Conservation (phyloP, 1,284 basidiomycete species). For the Boletus semigastroideus region DNA sequence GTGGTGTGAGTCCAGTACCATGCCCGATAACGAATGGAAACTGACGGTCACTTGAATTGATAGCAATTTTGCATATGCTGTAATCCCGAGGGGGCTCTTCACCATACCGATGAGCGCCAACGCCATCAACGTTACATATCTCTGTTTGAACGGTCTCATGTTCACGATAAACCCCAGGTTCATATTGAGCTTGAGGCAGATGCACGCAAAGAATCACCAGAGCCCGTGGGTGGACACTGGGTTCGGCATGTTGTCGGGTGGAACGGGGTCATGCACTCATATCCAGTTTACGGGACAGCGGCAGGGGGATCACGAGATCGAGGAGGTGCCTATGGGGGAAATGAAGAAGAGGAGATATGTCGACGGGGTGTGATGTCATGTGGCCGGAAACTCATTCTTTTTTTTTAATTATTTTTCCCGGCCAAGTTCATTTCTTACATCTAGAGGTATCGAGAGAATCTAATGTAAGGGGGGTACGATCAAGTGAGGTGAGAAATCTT, state of each 20-base stretch:
- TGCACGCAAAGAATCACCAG: not conserved
- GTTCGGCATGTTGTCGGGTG: conserved; percentile 1
- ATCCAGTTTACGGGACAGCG: not conserved
- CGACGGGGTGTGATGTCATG: not conserved
- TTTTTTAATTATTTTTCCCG: too few species aligned
- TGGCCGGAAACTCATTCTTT: too few species aligned
- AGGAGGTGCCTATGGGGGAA: not conserved
- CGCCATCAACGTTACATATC: not conserved
- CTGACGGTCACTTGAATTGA: not conserved
- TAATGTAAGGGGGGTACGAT: too few species aligned
- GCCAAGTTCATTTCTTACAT: too few species aligned
- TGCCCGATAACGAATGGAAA: not conserved
- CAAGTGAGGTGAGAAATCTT: too few species aligned
- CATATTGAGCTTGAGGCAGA: conserved; percentile 8
- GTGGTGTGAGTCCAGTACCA: conserved; percentile 1
- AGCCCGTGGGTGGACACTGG: conserved; percentile 4
- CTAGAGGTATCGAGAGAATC: too few species aligned
- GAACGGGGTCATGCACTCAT: not conserved
- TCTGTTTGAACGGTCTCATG: not conserved
- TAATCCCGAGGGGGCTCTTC: not conserved
- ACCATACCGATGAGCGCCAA: not conserved
- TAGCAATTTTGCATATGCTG: not conserved
- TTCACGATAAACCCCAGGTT: conserved; percentile 8
- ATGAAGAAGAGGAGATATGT: not conserved
- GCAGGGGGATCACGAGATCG: not conserved